phyloP scores from a whole-genome alignment of 1,284 basidiomycete species.

The Microbotryomycetes sp. region DNA sequence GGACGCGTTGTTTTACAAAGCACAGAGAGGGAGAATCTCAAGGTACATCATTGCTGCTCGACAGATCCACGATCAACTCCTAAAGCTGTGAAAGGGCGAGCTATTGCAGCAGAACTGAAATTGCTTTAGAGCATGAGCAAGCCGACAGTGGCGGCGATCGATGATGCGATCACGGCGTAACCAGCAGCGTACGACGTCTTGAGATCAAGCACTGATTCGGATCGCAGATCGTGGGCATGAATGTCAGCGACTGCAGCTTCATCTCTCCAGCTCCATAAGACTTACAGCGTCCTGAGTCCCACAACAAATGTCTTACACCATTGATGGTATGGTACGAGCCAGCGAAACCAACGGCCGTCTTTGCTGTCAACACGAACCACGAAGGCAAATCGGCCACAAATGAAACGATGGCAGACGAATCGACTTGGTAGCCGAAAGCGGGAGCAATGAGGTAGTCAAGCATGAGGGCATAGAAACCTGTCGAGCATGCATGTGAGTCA shows the following conservation, averaged over 20 bases:
- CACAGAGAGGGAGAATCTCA: no score
- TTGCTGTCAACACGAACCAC: conserved; percentile 62
- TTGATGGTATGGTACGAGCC: conserved; percentile 89
- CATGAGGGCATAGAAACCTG: conserved; percentile 83
- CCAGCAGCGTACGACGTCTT: conserved; percentile 72
- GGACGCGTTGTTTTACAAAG: no score
- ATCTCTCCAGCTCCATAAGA: conserved; percentile 34
- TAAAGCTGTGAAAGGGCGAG: no score
- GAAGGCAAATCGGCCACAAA: conserved; percentile 51
- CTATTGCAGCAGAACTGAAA: no score
- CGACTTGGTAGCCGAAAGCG: conserved; percentile 56
- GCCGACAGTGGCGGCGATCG: conserved; percentile 64
- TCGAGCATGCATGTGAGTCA: background rate
- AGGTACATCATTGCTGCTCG: no score
- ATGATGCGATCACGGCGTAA: conserved; percentile 74
- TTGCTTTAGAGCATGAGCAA: conserved; percentile 16
- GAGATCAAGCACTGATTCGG: conserved; percentile 69
- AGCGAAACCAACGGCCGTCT: conserved; percentile 69
- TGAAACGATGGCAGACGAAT: conserved; percentile 70
- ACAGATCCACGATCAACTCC: no score
- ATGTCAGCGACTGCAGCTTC: no score
- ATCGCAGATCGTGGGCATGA: no score
- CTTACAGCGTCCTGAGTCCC: conserved; percentile 88
- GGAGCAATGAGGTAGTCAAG: conserved; percentile 81
- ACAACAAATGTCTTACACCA: conserved; percentile 81